A percentile compares a stretch with the other conserved stretches of the same genome.
Conservation (phyloP, 495 filamentous ascomycete species). For the Penicillium riverlandense region DNA sequence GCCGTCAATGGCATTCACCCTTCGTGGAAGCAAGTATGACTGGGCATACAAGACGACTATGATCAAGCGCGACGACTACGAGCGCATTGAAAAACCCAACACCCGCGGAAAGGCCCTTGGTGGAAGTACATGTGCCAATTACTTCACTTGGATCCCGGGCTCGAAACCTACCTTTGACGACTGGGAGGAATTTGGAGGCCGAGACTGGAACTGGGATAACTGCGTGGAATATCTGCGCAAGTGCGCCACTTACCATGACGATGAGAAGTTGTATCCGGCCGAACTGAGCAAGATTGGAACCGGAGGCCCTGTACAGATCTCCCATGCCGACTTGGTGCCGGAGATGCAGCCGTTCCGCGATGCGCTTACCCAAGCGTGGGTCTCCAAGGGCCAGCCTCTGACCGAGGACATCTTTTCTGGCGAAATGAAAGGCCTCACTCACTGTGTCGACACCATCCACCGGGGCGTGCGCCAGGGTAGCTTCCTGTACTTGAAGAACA, state of each 20-base stretch:
- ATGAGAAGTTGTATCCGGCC: slow-evolving; percentile 16
- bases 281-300: slow-evolving; percentile 34
- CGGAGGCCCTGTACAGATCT: slow-evolving; percentile 38
- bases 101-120: slow-evolving; percentile 42
- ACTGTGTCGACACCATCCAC: slow-evolving; percentile 46
- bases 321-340: slow-evolving; percentile 41
- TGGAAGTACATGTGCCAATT: slow-evolving; percentile 37
- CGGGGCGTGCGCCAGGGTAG: slow-evolving; percentile 42
- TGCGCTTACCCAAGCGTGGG: slow-evolving; percentile 42
- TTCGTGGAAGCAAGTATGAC: slow-evolving; percentile 30
- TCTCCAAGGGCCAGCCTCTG: slow-evolving; percentile 12
- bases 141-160: slow-evolving; percentile 44
- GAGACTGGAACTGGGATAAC: slow-evolving; percentile 45
- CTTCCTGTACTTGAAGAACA: slow-evolving; percentile 38
- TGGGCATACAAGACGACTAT: slow-evolving; percentile 51
- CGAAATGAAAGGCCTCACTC: slow-evolving; percentile 39
- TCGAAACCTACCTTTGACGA: slow-evolving; percentile 42
- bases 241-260: slow-evolving; percentile 39
- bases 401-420: slow-evolving; percentile 27
- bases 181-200: slow-evolving; percentile 42
- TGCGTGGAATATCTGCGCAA: slow-evolving; percentile 38
- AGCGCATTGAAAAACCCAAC: slow-evolving; percentile 50
- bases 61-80: slow-evolving; percentile 46
- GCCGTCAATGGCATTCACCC: slow-evolving; percentile 23
- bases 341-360: slow-evolving; percentile 43